Percentiles rank a stretch among this genome's conserved stretches.
Evolutionary conservation across 192 early-diverging fungal genomes (phyloP).

Genomic region (Mycoemilia scoparia): DNA sequence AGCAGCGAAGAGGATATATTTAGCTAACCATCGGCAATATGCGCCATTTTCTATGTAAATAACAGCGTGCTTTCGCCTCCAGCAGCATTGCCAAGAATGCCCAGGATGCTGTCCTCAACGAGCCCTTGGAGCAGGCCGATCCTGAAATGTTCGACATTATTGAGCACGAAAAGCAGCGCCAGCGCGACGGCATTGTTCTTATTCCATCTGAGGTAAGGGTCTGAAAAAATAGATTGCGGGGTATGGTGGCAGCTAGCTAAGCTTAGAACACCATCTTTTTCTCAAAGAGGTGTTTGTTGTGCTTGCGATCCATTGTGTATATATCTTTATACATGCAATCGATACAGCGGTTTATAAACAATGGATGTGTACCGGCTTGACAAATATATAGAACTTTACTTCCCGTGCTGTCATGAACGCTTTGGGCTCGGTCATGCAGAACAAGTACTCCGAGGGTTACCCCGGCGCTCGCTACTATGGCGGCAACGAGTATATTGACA

Average conservation of each 20-base stretch:
- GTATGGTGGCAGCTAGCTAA: constrained; percentile 15
- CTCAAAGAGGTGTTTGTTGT: background rate
- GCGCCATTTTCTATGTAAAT: too few species aligned
- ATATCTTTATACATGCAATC: too few species aligned
- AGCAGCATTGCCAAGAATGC: too few species aligned
- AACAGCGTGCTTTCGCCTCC: too few species aligned
- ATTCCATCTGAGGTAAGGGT: constrained; percentile 96
- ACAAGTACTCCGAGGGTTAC: constrained; percentile 99
- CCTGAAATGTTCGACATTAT: constrained; percentile 88
- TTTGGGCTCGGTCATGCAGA: constrained; percentile 94
- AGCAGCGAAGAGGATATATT: too few species aligned
- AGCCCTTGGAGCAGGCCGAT: constrained; percentile 53
- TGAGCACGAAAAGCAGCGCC: constrained; percentile 85
- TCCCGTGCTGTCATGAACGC: constrained; percentile 89
- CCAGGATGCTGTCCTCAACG: constrained; percentile 69
- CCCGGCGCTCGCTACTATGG: constrained; percentile 96
- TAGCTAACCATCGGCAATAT: too few species aligned
- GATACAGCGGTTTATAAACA: too few species aligned
- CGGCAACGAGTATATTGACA: constrained; percentile 96
- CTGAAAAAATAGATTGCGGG: too few species aligned
- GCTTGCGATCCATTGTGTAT: too few species aligned
- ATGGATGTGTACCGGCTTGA: too few species aligned
- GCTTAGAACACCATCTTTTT: constrained; percentile 1
- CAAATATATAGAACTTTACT: constrained; percentile 99
- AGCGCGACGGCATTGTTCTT: constrained; percentile 78